phyloP scores from a whole-genome alignment of 768 basidiomycete genomes.

The Inosperma sp. region DNA sequence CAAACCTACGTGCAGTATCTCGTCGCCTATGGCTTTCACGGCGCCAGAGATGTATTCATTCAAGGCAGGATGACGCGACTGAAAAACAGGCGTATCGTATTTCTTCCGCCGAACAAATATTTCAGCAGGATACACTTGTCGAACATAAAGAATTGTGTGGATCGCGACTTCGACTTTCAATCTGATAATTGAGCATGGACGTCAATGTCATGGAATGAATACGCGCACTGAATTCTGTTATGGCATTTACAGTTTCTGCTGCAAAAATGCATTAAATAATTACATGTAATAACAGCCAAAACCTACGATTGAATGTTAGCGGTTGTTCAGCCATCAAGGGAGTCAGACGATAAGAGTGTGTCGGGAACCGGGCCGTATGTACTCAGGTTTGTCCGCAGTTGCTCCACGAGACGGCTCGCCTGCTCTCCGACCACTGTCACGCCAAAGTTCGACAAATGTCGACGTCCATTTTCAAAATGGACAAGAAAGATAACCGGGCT shows the following conservation, averaged over 20 bases:
- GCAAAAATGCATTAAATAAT: not conserved
- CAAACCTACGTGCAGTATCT: conserved; percentile 61
- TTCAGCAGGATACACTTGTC: conserved; percentile 85
- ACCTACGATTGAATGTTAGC: conserved; percentile 28
- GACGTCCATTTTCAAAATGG: not conserved
- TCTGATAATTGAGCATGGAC: not conserved
- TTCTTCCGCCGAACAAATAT: conserved; percentile 85
- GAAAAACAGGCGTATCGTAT: conserved; percentile 87
- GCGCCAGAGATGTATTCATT: conserved; percentile 89
- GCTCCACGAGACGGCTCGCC: not conserved
- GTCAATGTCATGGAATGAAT: not conserved
- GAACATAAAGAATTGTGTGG: conserved; percentile 86
- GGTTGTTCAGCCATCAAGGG: conserved; percentile 25
- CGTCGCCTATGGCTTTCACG: conserved; percentile 74
- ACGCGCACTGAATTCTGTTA: conserved; percentile 68
- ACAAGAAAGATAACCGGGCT: not conserved
- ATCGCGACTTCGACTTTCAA: conserved; percentile 85
- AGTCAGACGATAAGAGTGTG: not conserved
- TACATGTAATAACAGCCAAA: conserved; percentile 12
- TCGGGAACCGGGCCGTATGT: not conserved
- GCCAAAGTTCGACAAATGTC: not conserved
- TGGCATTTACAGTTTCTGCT: conserved; percentile 58
- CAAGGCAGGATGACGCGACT: conserved; percentile 86
- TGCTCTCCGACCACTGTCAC: not conserved
- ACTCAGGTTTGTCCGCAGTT: not conserved